Percentiles rank a stretch among this genome's conserved stretches.
phyloP scores from a whole-genome alignment of 192 early-diverging fungal species.

The Thamnidium elegans region DNA sequence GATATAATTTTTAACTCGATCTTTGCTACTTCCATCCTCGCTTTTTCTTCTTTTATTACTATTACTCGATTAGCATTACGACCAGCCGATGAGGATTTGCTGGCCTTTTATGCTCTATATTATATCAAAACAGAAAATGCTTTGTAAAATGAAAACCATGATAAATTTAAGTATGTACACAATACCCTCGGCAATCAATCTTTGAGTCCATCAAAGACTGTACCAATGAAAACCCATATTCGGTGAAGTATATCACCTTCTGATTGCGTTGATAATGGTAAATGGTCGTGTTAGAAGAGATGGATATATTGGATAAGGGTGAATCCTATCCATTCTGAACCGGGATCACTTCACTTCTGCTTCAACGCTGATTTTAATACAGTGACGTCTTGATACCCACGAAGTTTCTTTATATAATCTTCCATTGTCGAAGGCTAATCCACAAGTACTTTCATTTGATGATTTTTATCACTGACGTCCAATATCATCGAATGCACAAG shows the following conservation, averaged over 20 bases:
- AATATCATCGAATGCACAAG: too few relatives aligned
- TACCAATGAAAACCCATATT: conserved; percentile 8
- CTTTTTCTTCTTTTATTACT: too few relatives aligned
- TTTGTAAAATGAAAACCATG: conserved; percentile 8
- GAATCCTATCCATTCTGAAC: conserved; percentile 1
- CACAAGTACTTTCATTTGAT: too few relatives aligned
- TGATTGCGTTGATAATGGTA: conserved; percentile 1
- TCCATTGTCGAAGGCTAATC: too few relatives aligned
- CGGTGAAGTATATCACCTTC: conserved; percentile 9
- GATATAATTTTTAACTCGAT: too few relatives aligned
- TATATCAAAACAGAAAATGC: conserved; percentile 2
- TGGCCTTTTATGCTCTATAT: conserved; percentile 6
- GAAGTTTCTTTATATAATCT: too few relatives aligned
- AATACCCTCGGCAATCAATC: conserved; percentile 10
- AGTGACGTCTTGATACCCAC: too few relatives aligned
- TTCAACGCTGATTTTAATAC: too few relatives aligned
- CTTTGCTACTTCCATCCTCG: too few relatives aligned
- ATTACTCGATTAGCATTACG: too few relatives aligned
- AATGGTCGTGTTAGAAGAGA: not conserved
- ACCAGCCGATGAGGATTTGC: not conserved
- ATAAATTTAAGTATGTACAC: conserved; percentile 6
- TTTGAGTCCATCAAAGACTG: not conserved
- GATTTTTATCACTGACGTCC: too few relatives aligned
- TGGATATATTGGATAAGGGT: not conserved
- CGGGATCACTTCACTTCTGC: not conserved